Evolutionary conservation across 1,284 basidiomycete genomes (phyloP), one percentile per base, ranked within the genome.

Genomic region (Pseudozyma sp.): DNA sequence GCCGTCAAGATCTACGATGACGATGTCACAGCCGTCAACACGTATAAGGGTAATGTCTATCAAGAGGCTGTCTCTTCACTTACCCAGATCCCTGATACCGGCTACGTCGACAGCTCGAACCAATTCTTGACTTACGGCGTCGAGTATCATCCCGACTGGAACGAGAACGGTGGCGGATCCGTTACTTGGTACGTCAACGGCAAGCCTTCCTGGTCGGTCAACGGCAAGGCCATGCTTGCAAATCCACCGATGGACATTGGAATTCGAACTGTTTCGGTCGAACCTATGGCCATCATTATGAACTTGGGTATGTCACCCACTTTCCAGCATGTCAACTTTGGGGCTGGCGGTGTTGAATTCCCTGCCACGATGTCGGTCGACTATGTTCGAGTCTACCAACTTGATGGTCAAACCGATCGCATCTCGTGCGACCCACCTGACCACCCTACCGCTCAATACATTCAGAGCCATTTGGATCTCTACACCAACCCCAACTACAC

Each of bases 41-140:
- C 60, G 13, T 85, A 83, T 75, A 77, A 73, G 39, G 85, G 85
- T 47, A 74, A 78, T 14, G 55, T 59, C 7, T 77, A 79, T 38
- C 85, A 86, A 55, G 83, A 86, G 72, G 80, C 85, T 19, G 70
- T 84, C 10, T 85, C 83, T n/a, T 70, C 67, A 3, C 56, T 84
- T 1, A 76, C 80, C 0, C 59, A 70, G 39, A 79, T 84, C 25
- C 83, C 82, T 8, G 76, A 80, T 19, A 49, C 63, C 3, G 77
- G 78, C 6, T 86, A 77, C 42, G 63, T 77, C 3, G 72, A 67
- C 16, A 64, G 66, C 10, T 57, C 52, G 19, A 38, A 60, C 16
- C 52, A 63, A 44, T 80, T 70, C 25, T 51, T 77, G 13, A 77
- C 64, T 2, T 81, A 81, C 35, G 85, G 83, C 43, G 70, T 85